Evolutionary conservation across 345 rosid species (phyloP), one percentile per base, ranked within the genome.

Genomic region (Psidium guajava): DNA sequence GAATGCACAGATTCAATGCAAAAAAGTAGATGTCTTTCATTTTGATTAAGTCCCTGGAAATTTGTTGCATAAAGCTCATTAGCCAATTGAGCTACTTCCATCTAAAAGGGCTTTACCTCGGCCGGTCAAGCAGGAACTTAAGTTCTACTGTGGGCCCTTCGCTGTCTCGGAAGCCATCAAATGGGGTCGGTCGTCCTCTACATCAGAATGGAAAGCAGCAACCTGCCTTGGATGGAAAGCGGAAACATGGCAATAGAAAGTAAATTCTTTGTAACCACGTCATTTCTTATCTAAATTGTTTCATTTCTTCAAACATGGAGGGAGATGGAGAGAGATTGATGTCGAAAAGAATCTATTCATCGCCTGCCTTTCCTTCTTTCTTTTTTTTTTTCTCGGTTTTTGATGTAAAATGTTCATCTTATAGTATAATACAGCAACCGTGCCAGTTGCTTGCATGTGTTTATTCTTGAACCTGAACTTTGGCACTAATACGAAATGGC

Each of bases 171-270:
- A 94, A 96, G 88, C 88, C 89, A 81, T 50, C 87, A 73, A 92
- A 90, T 81, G 96, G 94, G 40, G 87, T 53, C 61, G 93, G 93
- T 64, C 82, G 83, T 22, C 87, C 89, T 27, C 49, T 86, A 14
- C 92, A 87, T 32, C 92, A 92, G 84, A 90, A 81, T 69, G 93
- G 90, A 86, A 93, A 93, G 92, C 95, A 91, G 86, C 81, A 93
- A 42, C 85, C 90, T 40, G 92, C 90, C 50, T 36, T 36, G 5
- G 96, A 92, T 54, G 95, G 92, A 86, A 96, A 94, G 86, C 91
- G 96, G 84, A 94, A 91, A 86, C 87, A 91, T 84, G 90, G 86
- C 55, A 91, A 75, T 83, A 92, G 95, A 90, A 96, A 90, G 86
- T 95, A 94, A 93, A 57, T 85, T 86, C 44, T 22, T 49, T 58